Conservation (phyloP, 1,139 yeast species). For the Tardiomyces depauwii region DNA sequence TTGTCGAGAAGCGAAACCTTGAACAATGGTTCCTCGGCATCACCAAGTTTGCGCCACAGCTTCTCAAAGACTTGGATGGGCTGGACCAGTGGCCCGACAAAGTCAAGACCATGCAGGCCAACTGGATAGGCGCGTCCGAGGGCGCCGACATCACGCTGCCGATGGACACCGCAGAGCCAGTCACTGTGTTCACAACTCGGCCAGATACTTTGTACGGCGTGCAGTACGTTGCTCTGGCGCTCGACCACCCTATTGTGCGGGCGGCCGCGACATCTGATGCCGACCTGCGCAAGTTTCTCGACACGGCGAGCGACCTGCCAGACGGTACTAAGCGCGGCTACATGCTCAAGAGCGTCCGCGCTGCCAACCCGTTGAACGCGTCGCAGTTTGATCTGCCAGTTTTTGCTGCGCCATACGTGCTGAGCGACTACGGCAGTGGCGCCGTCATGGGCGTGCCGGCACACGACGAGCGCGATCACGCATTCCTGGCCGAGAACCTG, state of each 20-base stretch:
- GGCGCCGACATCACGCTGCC: constrained; percentile 57
- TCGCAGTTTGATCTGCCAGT: constrained; percentile 45
- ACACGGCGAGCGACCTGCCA: constrained; percentile 25
- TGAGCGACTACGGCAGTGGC: constrained; percentile 74
- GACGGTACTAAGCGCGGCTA: constrained; percentile 59
- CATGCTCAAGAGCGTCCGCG: constrained; percentile 35
- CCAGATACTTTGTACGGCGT: constrained; percentile 80
- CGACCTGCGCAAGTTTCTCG: constrained; percentile 37
- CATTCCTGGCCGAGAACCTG: constrained; percentile 61
- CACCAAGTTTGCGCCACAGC: constrained; percentile 61
- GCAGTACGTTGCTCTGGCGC: constrained; percentile 69
- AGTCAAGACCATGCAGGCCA: constrained; percentile 79
- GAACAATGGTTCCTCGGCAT: constrained; percentile 93
- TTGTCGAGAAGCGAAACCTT: constrained; percentile 68
- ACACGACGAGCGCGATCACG: constrained; percentile 75
- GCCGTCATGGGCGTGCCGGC: constrained; percentile 99
- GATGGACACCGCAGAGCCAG: constrained; percentile 12
- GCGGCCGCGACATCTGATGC: constrained; percentile 28
- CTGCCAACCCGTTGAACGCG: constrained; percentile 47
- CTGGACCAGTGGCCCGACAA: constrained; percentile 76
- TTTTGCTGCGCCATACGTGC: constrained; percentile 83
- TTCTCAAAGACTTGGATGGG: constrained; percentile 48
- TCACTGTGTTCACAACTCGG: constrained; percentile 67
- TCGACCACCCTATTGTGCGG: constrained; percentile 52
- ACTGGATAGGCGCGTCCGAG: constrained; percentile 86